These are phyloP conservation scores for Aspergillaceae sp. DNA, from an alignment of 2,329 filamentous ascomycete genomes.

Conservation along the genomic window DNA sequence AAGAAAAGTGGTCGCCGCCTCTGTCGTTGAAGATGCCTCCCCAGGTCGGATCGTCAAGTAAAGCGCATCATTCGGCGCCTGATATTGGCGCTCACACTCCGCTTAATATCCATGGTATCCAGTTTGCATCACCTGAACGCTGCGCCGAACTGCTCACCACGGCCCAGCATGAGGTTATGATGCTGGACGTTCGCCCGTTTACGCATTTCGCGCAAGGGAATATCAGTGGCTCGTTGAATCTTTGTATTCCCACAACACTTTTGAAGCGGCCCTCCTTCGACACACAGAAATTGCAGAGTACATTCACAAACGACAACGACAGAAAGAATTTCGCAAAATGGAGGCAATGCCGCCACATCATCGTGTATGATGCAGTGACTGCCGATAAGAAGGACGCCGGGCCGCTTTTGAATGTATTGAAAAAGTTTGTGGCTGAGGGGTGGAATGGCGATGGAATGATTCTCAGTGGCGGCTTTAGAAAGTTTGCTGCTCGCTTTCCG, in stretches of 20 bases:
- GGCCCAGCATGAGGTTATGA: slow-evolving; percentile 48
- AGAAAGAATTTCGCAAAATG: slow-evolving; percentile 67
- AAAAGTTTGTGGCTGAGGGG: slow-evolving; percentile 82
- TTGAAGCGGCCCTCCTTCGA: slow-evolving; percentile 87
- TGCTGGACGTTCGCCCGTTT: slow-evolving; percentile 79
- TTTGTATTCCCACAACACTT: slow-evolving; percentile 91
- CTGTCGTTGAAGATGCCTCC: background rate
- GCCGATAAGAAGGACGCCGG: slow-evolving; percentile 70
- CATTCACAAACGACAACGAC: slow-evolving; percentile 65
- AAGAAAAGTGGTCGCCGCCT: background rate
- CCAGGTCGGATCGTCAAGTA: background rate
- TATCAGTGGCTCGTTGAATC: slow-evolving; percentile 72
- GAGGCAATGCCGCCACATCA: slow-evolving; percentile 63
- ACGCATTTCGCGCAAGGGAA: slow-evolving; percentile 70
- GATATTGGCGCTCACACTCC: slow-evolving; percentile 1
- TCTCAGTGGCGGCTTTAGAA: slow-evolving; percentile 70
- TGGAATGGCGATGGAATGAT: slow-evolving; percentile 68
- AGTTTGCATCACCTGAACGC: slow-evolving; percentile 47
- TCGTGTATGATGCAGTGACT: slow-evolving; percentile 80
- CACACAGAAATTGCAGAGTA: slow-evolving; percentile 75
- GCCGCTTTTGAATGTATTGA: slow-evolving; percentile 76
- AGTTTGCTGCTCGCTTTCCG: slow-evolving; percentile 61
- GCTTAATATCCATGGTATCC: slow-evolving; percentile 36
- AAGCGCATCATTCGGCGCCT: background rate
- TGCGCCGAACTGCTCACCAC: slow-evolving; percentile 51